Percentiles rank a stretch among this genome's conserved stretches.
phyloP scores from a whole-genome alignment of 2,329 filamentous ascomycete genomes.

The Colletotrichum sp. region DNA sequence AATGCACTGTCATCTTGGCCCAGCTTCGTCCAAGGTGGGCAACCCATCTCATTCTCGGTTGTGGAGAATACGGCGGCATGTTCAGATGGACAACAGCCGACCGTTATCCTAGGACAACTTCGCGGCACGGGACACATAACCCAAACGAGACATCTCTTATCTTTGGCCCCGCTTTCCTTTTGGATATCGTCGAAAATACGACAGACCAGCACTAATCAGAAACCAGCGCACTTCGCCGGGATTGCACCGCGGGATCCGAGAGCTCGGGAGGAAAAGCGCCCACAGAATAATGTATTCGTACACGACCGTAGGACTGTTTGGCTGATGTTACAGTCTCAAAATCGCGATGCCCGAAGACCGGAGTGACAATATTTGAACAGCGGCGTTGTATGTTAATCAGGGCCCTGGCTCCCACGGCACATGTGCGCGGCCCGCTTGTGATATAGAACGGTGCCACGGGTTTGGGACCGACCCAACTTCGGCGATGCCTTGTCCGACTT shows the following conservation, averaged over 20 bases:
- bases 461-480: not conserved
- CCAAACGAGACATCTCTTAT: not conserved
- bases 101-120: not conserved
- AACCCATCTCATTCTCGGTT: not conserved
- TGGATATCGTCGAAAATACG: not conserved
- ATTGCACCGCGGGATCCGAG: not conserved
- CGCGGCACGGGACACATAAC: not conserved
- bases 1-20: not conserved
- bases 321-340: not conserved
- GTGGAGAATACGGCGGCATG: not conserved
- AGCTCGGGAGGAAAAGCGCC: not conserved
- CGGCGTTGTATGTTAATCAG: not conserved
- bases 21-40: not conserved
- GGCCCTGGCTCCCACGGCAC: not conserved
- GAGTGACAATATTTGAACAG: not conserved
- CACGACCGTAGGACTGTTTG: not conserved
- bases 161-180: not conserved
- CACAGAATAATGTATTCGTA: not conserved
- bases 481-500: not conserved
- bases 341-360: not conserved
- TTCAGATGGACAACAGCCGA: not conserved
- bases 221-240: not conserved
- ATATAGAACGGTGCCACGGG: not conserved
- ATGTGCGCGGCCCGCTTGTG: not conserved
- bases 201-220: not conserved